Conservation (phyloP, 1,284 basidiomycete species). For the Sporisorium scitamineum region DNA sequence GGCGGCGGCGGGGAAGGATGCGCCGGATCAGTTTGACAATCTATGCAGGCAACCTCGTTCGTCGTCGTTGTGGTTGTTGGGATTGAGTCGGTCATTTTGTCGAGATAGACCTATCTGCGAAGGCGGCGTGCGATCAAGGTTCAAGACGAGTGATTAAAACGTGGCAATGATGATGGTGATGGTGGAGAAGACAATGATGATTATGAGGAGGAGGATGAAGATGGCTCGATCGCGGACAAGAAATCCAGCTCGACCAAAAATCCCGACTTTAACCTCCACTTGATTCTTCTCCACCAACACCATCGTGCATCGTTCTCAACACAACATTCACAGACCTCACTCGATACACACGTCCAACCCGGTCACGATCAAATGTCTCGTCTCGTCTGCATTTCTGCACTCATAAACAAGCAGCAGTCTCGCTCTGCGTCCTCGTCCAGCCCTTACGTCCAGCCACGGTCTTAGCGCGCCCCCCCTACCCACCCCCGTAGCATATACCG, state of each 20-base stretch:
- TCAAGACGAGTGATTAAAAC: neutral
- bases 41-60: slow-evolving; percentile 11
- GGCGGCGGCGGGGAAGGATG: neutral
- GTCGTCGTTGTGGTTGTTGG: neutral
- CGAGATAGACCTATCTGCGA: neutral
- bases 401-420: slow-evolving; percentile 21
- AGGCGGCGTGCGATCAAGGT: neutral
- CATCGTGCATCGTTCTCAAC: neutral
- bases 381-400: neutral
- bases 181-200: neutral
- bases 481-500: slow-evolving; percentile 12
- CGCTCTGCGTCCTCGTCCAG: slow-evolving; percentile 26
- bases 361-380: too few species aligned
- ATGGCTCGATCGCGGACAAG: slow-evolving; percentile 7
- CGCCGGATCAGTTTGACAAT: slow-evolving; percentile 13
- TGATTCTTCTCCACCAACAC: neutral
- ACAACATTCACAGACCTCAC: neutral
- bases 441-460: slow-evolving; percentile 1
- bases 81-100: neutral
- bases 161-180: neutral
- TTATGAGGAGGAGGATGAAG: neutral
- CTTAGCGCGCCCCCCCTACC: slow-evolving; percentile 2
- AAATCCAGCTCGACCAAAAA: neutral
- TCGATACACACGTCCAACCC: neutral
- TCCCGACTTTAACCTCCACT: neutral